A percentile compares a stretch with the other conserved stretches of the same genome.
phyloP scores from a whole-genome alignment of 495 filamentous ascomycete species.

The Podospora didyma region DNA sequence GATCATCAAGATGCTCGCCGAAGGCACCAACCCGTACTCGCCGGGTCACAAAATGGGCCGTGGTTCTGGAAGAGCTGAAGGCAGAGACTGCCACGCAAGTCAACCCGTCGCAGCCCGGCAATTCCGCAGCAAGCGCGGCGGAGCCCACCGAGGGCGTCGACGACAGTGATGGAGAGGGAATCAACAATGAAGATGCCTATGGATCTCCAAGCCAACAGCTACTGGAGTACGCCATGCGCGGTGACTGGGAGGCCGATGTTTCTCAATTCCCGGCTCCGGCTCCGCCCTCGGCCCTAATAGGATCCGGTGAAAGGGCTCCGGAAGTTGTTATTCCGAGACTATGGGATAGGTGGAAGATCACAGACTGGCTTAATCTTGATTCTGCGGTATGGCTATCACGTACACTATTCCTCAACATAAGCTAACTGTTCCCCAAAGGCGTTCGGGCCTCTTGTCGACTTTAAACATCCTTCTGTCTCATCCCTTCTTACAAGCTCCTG shows the following conservation, averaged over 20 bases:
- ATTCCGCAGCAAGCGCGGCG: background rate
- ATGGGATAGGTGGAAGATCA: conserved; percentile 21
- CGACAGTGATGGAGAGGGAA: background rate
- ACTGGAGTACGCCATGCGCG: conserved; percentile 20
- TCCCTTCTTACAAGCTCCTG: background rate
- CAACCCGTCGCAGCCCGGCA: background rate
- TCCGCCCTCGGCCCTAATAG: background rate
- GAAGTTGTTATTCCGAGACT: background rate
- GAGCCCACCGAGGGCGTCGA: background rate
- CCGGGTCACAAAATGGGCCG: conserved; percentile 13
- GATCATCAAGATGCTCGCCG: conserved; percentile 5
- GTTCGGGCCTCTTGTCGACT: conserved; percentile 21
- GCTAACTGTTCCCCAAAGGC: conserved; percentile 10
- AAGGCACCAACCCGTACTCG: conserved; percentile 13
- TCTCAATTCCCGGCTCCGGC: background rate
- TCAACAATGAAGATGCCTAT: background rate
- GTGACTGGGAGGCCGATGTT: conserved; percentile 17
- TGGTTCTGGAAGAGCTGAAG: conserved; percentile 21
- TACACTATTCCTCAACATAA: background rate
- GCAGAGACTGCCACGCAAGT: conserved; percentile 13
- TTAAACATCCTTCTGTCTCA: background rate
- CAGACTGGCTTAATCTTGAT: conserved; percentile 26
- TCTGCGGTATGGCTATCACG: conserved; percentile 20
- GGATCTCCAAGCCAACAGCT: conserved; percentile 15
- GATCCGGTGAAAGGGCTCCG: background rate